phyloP scores from a whole-genome alignment of 345 rosid species.

The Trapa incisa region DNA sequence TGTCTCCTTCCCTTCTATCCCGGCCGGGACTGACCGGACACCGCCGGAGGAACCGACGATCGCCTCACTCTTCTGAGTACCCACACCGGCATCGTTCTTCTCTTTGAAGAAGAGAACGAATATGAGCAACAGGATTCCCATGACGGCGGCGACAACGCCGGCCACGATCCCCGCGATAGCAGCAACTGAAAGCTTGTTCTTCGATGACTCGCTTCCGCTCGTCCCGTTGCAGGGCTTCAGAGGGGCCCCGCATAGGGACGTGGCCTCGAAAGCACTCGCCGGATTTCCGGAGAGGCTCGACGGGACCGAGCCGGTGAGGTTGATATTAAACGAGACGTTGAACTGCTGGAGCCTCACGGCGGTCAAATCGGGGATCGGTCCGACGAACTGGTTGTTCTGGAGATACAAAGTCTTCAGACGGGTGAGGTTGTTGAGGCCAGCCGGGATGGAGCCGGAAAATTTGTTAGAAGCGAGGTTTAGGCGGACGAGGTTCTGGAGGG shows the following conservation, averaged over 20 bases:
- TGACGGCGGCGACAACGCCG: conserved; percentile 21
- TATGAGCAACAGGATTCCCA: conserved; percentile 21
- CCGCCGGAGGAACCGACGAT: background rate
- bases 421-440: conserved; percentile 20
- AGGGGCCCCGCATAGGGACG: conserved; percentile 29
- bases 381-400: conserved; percentile 24
- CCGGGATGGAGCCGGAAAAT: conserved; percentile 24
- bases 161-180: conserved; percentile 34
- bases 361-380: conserved; percentile 23
- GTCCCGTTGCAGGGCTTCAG: conserved; percentile 20
- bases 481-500: conserved; percentile 20
- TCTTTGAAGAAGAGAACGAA: conserved; percentile 20
- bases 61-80: no score
- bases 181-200: conserved; percentile 21
- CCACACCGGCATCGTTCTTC: background rate
- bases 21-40: background rate
- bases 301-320: conserved; percentile 27
- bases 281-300: conserved; percentile 12
- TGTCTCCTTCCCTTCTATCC: conserved; percentile 5
- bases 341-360: conserved; percentile 20
- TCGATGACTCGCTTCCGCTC: background rate
- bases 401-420: conserved; percentile 23
- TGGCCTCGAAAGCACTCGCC: conserved; percentile 18
- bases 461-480: conserved; percentile 23
- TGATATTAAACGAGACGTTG: conserved; percentile 29